Evolutionary conservation across 1,284 basidiomycete genomes (phyloP).

Genomic region (Ceratobasidium sp.): DNA sequence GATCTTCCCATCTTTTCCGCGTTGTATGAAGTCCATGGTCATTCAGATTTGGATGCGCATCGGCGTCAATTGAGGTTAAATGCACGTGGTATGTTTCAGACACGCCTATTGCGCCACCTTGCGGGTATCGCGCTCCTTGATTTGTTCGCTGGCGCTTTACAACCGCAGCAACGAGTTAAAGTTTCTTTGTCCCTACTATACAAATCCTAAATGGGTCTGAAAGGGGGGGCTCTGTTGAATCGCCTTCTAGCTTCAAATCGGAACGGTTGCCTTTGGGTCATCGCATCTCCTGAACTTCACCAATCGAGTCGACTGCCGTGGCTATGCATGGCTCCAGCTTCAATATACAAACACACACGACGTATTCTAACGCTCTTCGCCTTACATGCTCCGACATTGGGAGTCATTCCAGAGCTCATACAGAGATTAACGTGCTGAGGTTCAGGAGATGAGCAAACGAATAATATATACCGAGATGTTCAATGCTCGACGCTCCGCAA

Average conservation of each 20-base stretch:
- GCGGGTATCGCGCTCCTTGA: background rate
- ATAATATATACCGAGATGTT: background rate
- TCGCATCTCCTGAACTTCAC: background rate
- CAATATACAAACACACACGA: background rate
- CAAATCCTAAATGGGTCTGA: no score
- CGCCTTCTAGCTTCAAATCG: no score
- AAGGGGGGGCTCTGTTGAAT: no score
- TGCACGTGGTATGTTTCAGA: background rate
- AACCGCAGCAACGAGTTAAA: no score
- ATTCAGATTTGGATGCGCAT: background rate
- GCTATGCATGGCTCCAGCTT: background rate
- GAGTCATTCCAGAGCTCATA: background rate
- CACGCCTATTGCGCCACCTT: background rate
- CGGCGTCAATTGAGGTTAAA: background rate
- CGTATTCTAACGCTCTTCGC: background rate
- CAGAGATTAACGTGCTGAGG: background rate
- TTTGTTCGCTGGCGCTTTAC: background rate
- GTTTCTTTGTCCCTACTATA: no score
- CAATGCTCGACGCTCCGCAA: background rate
- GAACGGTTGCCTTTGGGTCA: no score
- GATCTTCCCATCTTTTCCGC: no score
- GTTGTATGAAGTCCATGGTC: no score
- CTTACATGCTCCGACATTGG: background rate
- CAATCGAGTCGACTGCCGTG: background rate
- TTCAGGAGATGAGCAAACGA: background rate